phyloP scores from a whole-genome alignment of 768 basidiomycete genomes.

The Scleroderma citrinum region DNA sequence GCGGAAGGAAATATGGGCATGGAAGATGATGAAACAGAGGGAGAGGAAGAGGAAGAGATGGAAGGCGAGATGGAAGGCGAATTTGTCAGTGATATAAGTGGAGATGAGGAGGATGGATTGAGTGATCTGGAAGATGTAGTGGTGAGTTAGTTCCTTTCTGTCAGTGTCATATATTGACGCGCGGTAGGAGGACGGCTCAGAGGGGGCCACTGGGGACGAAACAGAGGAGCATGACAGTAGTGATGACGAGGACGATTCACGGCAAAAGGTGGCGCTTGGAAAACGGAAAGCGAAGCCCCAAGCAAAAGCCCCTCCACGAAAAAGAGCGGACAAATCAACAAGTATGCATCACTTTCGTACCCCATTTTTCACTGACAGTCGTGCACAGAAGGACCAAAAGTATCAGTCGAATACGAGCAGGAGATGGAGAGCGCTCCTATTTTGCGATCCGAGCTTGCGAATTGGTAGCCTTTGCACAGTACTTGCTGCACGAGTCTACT shows the following conservation, averaged over 20 bases:
- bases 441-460: conserved; percentile 44
- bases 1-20: conserved; percentile 36
- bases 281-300: conserved; percentile 59
- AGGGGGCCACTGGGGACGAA: conserved; percentile 39
- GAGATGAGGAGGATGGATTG: conserved; percentile 37
- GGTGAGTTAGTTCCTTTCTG: conserved; percentile 36
- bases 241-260: conserved; percentile 31
- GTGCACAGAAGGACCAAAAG: conserved; percentile 60
- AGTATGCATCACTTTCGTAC: conserved; percentile 37
- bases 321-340: conserved; percentile 58
- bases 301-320: conserved; percentile 38
- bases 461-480: conserved; percentile 38
- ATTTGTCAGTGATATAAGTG: conserved; percentile 53
- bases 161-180: conserved; percentile 12
- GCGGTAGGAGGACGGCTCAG: conserved; percentile 30
- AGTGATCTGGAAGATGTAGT: conserved; percentile 58
- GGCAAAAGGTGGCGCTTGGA: conserved; percentile 44
- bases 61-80: conserved; percentile 49
- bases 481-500: background rate
- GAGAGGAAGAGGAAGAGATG: conserved; percentile 47
- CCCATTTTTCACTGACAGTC: conserved; percentile 8
- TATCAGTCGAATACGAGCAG: conserved; percentile 96
- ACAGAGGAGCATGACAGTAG: conserved; percentile 29
- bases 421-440: conserved; percentile 71
- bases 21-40: conserved; percentile 51